Evolutionary conservation across 805 yeast genomes (phyloP).

Genomic region (Diddensiella transvaalensis): DNA sequence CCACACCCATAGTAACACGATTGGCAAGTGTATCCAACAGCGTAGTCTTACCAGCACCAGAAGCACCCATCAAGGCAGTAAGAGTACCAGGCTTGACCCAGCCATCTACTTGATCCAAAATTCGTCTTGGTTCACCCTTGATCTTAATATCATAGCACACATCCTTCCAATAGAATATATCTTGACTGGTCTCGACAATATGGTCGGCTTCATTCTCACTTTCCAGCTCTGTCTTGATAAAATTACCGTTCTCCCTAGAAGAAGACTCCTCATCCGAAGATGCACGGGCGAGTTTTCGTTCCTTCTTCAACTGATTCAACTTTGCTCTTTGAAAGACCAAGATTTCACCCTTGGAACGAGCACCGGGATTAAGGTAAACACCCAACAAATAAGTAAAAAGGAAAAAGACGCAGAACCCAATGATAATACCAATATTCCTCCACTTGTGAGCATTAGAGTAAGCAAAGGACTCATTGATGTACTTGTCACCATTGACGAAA

Average conservation of each 20-base stretch:
- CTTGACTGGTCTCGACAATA: slow-evolving; percentile 20
- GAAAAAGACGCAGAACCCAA: slow-evolving; percentile 56
- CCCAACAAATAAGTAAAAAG: slow-evolving; percentile 49
- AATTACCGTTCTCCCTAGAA: slow-evolving; percentile 25
- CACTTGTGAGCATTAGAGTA: slow-evolving; percentile 50
- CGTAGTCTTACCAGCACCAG: slow-evolving; percentile 82
- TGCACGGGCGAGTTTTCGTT: slow-evolving; percentile 6
- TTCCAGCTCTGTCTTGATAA: slow-evolving; percentile 7
- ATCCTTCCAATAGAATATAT: slow-evolving; percentile 72
- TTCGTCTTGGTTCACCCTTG: slow-evolving; percentile 47
- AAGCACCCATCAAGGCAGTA: slow-evolving; percentile 74
- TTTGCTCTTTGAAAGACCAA: slow-evolving; percentile 43
- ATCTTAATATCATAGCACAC: slow-evolving; percentile 67
- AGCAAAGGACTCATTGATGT: slow-evolving; percentile 41
- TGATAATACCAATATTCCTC: slow-evolving; percentile 61
- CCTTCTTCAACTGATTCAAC: slow-evolving; percentile 19
- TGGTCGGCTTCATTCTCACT: slow-evolving; percentile 1
- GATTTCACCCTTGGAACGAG: slow-evolving; percentile 54
- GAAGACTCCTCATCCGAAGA: slow-evolving; percentile 24
- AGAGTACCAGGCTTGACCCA: slow-evolving; percentile 82
- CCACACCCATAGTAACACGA: slow-evolving; percentile 66
- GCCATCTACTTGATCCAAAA: slow-evolving; percentile 66
- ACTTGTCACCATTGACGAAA: slow-evolving; percentile 51
- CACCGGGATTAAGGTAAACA: slow-evolving; percentile 43
- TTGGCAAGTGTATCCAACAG: slow-evolving; percentile 66